These are phyloP conservation scores for Erysimum cheiranthoides DNA, from an alignment of 345 rosid species.

Conservation along the genomic window DNA sequence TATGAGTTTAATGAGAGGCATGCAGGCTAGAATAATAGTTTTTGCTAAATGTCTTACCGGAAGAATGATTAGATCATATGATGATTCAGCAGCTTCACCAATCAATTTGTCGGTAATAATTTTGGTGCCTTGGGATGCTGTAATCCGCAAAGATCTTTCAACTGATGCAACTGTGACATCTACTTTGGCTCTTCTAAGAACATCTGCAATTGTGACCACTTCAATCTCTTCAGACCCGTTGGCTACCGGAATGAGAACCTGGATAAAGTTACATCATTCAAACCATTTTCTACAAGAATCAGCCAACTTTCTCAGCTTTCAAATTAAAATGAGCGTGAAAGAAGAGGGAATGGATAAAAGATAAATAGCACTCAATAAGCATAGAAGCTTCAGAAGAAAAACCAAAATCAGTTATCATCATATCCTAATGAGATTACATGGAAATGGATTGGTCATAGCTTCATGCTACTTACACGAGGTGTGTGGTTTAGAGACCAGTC, in stretches of 20 bases:
- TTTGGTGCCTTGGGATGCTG: conserved; percentile 75
- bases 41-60: conserved; percentile 58
- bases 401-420: conserved; percentile 18
- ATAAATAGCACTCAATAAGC: neutral
- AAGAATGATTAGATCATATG: conserved; percentile 80
- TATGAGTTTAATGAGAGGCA: neutral
- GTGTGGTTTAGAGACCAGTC: conserved; percentile 71
- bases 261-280: conserved; percentile 34
- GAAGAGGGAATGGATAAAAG: neutral
- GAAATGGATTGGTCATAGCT: conserved; percentile 22
- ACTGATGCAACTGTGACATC: conserved; percentile 86
- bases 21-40: neutral
- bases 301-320: conserved; percentile 1
- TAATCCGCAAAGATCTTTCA: conserved; percentile 63
- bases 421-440: conserved; percentile 20
- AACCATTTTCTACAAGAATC: conserved; percentile 25
- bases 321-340: neutral
- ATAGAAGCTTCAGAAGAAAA: neutral
- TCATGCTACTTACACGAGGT: conserved; percentile 65
- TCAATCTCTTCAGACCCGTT: conserved; percentile 88
- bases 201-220: conserved; percentile 69
- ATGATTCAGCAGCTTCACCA: conserved; percentile 58
- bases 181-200: conserved; percentile 81
- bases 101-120: conserved; percentile 81
- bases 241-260: conserved; percentile 90